Percentiles rank a stretch among this genome's conserved stretches.
phyloP scores from a whole-genome alignment of 345 rosid species.

The Eucalyptus dawsonii region DNA sequence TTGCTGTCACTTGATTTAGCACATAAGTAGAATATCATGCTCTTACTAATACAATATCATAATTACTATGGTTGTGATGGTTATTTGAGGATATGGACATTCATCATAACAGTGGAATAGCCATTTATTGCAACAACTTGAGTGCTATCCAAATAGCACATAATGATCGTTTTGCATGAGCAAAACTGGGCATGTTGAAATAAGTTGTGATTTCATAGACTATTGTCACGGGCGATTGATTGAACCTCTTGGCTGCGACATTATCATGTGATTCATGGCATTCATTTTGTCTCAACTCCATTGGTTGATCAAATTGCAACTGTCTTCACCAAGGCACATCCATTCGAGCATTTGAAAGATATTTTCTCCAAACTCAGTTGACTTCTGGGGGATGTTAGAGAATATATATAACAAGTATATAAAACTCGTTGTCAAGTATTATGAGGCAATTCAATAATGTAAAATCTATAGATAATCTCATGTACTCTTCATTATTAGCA shows the following conservation, averaged over 20 bases:
- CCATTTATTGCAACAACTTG: too few relatives aligned
- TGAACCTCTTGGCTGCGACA: too few relatives aligned
- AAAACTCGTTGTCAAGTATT: background rate
- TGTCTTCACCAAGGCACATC: background rate
- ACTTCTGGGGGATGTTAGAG: background rate
- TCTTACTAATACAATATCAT: background rate
- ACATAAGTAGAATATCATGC: background rate
- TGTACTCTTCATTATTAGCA: background rate
- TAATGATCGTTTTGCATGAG: too few relatives aligned
- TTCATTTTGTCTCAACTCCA: background rate
- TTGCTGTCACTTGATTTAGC: too few relatives aligned
- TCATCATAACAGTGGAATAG: background rate
- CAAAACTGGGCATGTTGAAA: too few relatives aligned
- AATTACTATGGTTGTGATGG: background rate
- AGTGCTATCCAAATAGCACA: too few relatives aligned
- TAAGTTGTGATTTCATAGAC: background rate
- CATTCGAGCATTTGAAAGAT: too few relatives aligned
- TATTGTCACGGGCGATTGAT: too few relatives aligned
- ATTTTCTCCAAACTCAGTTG: background rate
- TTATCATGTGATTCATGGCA: background rate
- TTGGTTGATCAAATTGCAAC: rapidly evolving
- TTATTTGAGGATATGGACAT: background rate
- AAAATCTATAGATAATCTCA: too few relatives aligned
- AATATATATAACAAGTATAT: too few relatives aligned
- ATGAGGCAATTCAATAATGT: background rate